These are phyloP conservation scores for Elsinoe batatas DNA, from an alignment of 2,329 filamentous ascomycete species.

Conservation along the genomic window DNA sequence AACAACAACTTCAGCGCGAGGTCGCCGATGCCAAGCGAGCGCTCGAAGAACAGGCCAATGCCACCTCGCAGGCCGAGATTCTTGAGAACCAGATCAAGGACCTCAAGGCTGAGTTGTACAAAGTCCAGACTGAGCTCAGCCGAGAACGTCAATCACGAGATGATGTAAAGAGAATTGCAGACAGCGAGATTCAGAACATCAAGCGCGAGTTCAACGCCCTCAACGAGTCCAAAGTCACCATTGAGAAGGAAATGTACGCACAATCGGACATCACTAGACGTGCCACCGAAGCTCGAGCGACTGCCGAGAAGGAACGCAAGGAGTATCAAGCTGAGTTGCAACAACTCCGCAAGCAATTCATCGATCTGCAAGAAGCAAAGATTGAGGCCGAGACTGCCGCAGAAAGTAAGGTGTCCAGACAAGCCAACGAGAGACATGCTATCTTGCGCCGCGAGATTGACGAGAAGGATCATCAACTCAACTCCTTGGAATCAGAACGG, in stretches of 20 bases:
- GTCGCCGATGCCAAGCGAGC: conserved; percentile 78
- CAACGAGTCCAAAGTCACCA: conserved; percentile 91
- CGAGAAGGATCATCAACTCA: conserved; percentile 62
- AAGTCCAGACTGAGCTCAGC: conserved; percentile 78
- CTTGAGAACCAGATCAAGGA: conserved; percentile 80
- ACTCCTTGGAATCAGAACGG: conserved; percentile 71
- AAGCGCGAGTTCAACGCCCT: conserved; percentile 77
- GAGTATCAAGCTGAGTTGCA: conserved; percentile 81
- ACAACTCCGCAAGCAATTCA: conserved; percentile 70
- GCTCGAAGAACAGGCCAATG: conserved; percentile 77
- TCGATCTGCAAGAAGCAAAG: conserved; percentile 75
- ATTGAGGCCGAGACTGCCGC: conserved; percentile 70
- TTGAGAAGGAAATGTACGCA: conserved; percentile 94
- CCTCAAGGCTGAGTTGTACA: conserved; percentile 75
- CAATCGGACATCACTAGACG: conserved; percentile 86
- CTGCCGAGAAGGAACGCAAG: conserved; percentile 78
- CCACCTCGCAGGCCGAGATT: conserved; percentile 80
- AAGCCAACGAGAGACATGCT: conserved; percentile 70
- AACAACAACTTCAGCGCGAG: conserved; percentile 75
- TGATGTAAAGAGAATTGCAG: conserved; percentile 80
- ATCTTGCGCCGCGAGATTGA: conserved; percentile 72
- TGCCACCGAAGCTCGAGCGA: conserved; percentile 68
- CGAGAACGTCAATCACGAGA: conserved; percentile 87
- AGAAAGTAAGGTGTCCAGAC: conserved; percentile 66
- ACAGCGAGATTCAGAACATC: conserved; percentile 75